A percentile compares a stretch with the other conserved stretches of the same genome.
Conservation (phyloP, 495 filamentous ascomycete species). For the Neurospora sp. region DNA sequence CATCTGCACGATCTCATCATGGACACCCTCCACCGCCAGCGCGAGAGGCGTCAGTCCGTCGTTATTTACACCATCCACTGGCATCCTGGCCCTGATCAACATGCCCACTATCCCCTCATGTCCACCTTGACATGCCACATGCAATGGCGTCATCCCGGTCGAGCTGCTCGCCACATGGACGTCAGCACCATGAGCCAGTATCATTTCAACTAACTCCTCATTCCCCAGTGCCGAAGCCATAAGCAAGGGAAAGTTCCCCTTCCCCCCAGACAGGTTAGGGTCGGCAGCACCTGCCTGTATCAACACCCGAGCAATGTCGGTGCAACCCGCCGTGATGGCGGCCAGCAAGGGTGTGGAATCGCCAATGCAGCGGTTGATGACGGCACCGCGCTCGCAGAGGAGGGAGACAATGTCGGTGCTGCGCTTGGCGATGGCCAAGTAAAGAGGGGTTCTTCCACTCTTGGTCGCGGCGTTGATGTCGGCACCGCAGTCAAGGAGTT, state of each 20-base stretch:
- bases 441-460: constrained; percentile 12
- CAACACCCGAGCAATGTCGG: constrained; percentile 13
- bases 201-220: constrained; percentile 3
- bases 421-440: constrained; percentile 16
- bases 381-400: constrained; percentile 18
- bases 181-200: constrained; percentile 16
- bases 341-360: constrained; percentile 16
- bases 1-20: constrained; percentile 15
- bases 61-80: constrained; percentile 9
- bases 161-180: constrained; percentile 10
- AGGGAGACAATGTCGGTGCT: constrained; percentile 11
- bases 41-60: constrained; percentile 22
- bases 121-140: constrained; percentile 11
- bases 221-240: constrained; percentile 14
- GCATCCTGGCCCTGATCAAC: constrained; percentile 6
- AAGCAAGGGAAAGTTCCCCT: constrained; percentile 5
- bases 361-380: constrained; percentile 11
- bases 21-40: constrained; percentile 23
- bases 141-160: constrained; percentile 6
- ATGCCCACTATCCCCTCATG: constrained; percentile 7
- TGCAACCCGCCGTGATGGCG: constrained; percentile 15
- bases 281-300: constrained; percentile 15
- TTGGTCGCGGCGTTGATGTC: constrained; percentile 12
- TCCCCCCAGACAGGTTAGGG: constrained; percentile 7
- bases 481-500: constrained; percentile 20